Percentiles rank a stretch among this genome's conserved stretches.
phyloP scores from a whole-genome alignment of 345 rosid species.

The Arabis hirsuta region DNA sequence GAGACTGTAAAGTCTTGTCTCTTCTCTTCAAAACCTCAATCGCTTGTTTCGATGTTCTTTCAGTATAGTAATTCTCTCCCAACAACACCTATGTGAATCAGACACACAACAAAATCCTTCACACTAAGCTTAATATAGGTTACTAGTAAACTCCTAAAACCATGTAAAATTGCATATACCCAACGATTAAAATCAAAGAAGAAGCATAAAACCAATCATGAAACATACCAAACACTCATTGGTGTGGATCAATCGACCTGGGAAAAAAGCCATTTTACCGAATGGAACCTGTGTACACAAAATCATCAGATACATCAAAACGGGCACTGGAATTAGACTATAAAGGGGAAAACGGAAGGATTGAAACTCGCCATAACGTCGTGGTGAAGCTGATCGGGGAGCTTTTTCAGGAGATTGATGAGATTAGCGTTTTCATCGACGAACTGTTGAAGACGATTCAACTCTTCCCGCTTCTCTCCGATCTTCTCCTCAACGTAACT shows the following conservation, averaged over 20 bases:
- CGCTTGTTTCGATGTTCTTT: slow-evolving; percentile 78
- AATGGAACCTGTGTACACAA: slow-evolving; percentile 66
- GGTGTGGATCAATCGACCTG: slow-evolving; percentile 85
- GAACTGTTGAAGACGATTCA: slow-evolving; percentile 57
- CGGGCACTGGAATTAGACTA: not conserved
- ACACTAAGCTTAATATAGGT: not conserved
- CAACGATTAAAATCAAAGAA: not conserved
- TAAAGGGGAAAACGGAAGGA: too few relatives aligned
- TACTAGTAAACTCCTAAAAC: not conserved
- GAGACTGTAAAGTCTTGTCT: slow-evolving; percentile 66
- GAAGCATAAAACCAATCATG: not conserved
- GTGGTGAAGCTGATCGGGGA: slow-evolving; percentile 84
- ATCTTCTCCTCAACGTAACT: slow-evolving; percentile 67
- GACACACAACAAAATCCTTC: not conserved
- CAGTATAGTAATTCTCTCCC: slow-evolving; percentile 80
- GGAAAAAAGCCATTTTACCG: slow-evolving; percentile 84
- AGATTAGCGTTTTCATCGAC: slow-evolving; percentile 66
- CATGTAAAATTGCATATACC: not conserved
- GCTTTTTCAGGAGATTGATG: slow-evolving; percentile 64
- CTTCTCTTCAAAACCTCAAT: slow-evolving; percentile 80
- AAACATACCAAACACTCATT: slow-evolving; percentile 77
- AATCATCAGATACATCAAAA: not conserved
- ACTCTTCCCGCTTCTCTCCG: slow-evolving; percentile 61
- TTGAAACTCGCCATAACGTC: slow-evolving; percentile 64
- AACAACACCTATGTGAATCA: slow-evolving; percentile 64